phyloP scores from a whole-genome alignment of 805 yeast species.

The Myxozyma geophila region DNA sequence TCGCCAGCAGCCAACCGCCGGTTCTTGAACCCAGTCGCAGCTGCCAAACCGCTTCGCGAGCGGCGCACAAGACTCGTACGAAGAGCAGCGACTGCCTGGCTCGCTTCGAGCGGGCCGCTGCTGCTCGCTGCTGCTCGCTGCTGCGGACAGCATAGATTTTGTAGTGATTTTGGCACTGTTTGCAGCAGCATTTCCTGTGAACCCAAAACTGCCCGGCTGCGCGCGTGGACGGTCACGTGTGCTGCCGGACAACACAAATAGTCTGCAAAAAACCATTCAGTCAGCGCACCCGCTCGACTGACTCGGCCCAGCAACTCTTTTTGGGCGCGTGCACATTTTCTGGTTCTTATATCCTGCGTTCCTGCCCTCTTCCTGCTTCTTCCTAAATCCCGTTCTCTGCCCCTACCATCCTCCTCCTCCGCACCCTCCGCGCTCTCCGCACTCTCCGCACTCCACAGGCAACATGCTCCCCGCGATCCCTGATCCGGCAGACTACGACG shows the following conservation, averaged over 20 bases:
- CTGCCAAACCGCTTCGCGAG: conserved; percentile 1
- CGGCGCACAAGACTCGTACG: conserved; percentile 2
- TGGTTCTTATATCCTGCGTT: neutral
- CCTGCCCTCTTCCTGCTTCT: neutral
- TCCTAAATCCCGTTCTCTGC: neutral
- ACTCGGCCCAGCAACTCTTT: neutral
- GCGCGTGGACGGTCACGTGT: neutral
- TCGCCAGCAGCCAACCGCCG: too few species aligned
- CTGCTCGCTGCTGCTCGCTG: too few species aligned
- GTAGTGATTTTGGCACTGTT: neutral
- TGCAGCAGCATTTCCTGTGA: too few species aligned
- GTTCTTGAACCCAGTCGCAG: neutral
- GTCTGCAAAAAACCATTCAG: neutral
- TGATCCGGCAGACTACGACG: conserved; percentile 64
- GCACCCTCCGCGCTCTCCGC: neutral
- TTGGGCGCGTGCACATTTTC: conserved; percentile 14
- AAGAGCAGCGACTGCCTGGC: too few species aligned
- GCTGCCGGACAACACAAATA: neutral
- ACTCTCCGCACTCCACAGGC: neutral
- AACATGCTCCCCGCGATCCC: conserved; percentile 49
- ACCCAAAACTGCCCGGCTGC: too few species aligned
- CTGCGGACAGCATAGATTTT: too few species aligned
- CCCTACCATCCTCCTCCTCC: neutral
- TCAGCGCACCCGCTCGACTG: neutral
- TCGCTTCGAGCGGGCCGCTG: too few species aligned